Percentiles rank a stretch among this genome's conserved stretches.
phyloP scores from a whole-genome alignment of 2,329 filamentous ascomycete genomes.

The Teratosphaeria destructans region DNA sequence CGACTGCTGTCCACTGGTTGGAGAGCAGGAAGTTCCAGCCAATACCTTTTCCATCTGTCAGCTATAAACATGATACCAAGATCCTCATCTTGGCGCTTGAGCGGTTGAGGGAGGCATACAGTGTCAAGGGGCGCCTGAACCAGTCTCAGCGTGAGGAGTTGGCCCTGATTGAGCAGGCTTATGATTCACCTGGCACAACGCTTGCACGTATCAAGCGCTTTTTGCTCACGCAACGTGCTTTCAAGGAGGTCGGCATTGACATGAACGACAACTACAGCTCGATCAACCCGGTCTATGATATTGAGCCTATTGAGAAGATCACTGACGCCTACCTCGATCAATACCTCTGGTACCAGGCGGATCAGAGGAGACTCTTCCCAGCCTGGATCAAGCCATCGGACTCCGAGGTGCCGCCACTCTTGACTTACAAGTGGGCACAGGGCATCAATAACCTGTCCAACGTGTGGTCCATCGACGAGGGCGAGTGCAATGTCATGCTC shows the following conservation, averaged over 20 bases:
- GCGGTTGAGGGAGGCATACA: slow-evolving; percentile 87
- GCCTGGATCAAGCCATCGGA: slow-evolving; percentile 99
- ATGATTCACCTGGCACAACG: slow-evolving; percentile 93
- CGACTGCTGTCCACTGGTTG: slow-evolving; percentile 96
- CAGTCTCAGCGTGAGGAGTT: slow-evolving; percentile 96
- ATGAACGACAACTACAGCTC: slow-evolving; percentile 99
- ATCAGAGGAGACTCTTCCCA: slow-evolving; percentile 92
- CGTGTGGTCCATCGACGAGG: slow-evolving; percentile 88
- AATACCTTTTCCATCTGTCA: slow-evolving; percentile 96
- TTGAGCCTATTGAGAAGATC: slow-evolving; percentile 98
- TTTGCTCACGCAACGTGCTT: slow-evolving; percentile 88
- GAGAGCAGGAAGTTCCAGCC: slow-evolving; percentile 97
- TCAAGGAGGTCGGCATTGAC: slow-evolving; percentile 98
- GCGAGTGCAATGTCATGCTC: slow-evolving; percentile 97
- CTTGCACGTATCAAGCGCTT: slow-evolving; percentile 95
- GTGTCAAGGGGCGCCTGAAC: slow-evolving; percentile 90
- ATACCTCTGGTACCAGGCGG: slow-evolving; percentile 98
- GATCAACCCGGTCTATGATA: slow-evolving; percentile 98
- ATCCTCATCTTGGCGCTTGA: slow-evolving; percentile 93
- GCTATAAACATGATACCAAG: slow-evolving; percentile 99
- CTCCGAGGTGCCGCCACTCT: slow-evolving; percentile 85
- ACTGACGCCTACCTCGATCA: slow-evolving; percentile 98
- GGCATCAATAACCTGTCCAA: slow-evolving; percentile 96
- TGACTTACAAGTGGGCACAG: slow-evolving; percentile 98
- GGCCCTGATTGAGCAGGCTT: slow-evolving; percentile 93